These are phyloP conservation scores for Phyllostachys edulis DNA, from an alignment of 176 grass and related monocot genomes.

Conservation along the genomic window DNA sequence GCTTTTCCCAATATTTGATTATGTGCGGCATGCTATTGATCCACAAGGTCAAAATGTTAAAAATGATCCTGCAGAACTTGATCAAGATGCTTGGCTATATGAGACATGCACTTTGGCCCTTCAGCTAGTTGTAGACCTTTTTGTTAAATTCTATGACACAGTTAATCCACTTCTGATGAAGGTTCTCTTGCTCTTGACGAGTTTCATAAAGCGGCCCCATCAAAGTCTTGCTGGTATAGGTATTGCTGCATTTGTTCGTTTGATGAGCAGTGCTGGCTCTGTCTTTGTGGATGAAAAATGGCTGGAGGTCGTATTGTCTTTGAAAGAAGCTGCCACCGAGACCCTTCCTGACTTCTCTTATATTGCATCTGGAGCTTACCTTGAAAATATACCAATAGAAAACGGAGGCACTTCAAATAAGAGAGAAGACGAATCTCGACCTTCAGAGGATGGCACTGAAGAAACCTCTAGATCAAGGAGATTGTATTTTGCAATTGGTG, in stretches of 20 bases:
- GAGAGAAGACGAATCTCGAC: conserved; percentile 50
- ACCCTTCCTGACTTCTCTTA: conserved; percentile 94
- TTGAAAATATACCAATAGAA: conserved; percentile 57
- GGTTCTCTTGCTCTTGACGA: conserved; percentile 87
- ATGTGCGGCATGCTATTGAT: conserved; percentile 96
- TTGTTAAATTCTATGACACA: conserved; percentile 97
- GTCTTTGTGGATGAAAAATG: conserved; percentile 92
- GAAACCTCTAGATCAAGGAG: conserved; percentile 74
- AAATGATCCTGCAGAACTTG: conserved; percentile 67
- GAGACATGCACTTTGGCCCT: conserved; percentile 98
- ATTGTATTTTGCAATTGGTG: conserved; percentile 83
- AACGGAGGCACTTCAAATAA: conserved; percentile 56
- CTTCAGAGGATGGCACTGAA: conserved; percentile 62
- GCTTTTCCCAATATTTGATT: conserved; percentile 99
- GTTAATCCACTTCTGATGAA: conserved; percentile 90
- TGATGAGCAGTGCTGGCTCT: conserved; percentile 96
- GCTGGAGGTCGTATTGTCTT: conserved; percentile 76
- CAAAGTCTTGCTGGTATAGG: conserved; percentile 99
- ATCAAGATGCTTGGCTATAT: conserved; percentile 98
- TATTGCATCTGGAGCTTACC: conserved; percentile 74
- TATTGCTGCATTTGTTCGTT: conserved; percentile 94
- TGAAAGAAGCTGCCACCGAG: conserved; percentile 84
- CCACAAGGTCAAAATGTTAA: conserved; percentile 66
- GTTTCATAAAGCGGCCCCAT: conserved; percentile 96
- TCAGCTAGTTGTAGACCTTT: conserved; percentile 98